phyloP scores from a whole-genome alignment of 108 stramenopile genomes.

The Parmales sp. region DNA sequence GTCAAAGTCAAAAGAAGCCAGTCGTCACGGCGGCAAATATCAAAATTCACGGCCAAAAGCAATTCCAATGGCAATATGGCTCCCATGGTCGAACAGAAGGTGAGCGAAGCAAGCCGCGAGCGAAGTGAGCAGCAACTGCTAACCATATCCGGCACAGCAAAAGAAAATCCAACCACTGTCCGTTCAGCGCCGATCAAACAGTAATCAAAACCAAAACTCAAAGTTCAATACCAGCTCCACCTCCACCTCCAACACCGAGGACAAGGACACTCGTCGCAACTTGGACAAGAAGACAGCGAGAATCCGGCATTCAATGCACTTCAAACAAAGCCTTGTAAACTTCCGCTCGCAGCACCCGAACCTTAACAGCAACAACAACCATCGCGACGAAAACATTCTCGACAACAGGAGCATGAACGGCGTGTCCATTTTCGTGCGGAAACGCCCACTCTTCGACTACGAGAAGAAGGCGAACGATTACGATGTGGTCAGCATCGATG shows the following conservation, averaged over 20 bases:
- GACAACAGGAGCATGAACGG: slow-evolving; percentile 28
- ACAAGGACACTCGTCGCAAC: slow-evolving; percentile 15
- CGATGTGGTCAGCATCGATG: slow-evolving; percentile 39
- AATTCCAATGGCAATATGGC: too few relatives aligned
- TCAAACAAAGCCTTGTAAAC: slow-evolving; percentile 25
- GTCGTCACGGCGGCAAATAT: too few relatives aligned
- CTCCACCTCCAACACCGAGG: neutral
- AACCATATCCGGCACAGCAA: too few relatives aligned
- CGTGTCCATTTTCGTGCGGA: slow-evolving; percentile 41
- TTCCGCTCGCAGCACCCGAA: slow-evolving; percentile 25
- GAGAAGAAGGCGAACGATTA: slow-evolving; percentile 41
- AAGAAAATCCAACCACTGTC: too few relatives aligned
- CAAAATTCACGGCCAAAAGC: too few relatives aligned
- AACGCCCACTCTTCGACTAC: slow-evolving; percentile 50
- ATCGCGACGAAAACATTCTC: slow-evolving; percentile 22
- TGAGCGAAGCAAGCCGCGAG: too few relatives aligned
- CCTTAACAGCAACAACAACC: slow-evolving; percentile 9
- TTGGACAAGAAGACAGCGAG: slow-evolving; percentile 45
- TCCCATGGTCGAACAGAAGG: too few relatives aligned
- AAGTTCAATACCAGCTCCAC: too few relatives aligned
- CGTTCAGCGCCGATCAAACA: too few relatives aligned
- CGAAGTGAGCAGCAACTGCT: too few relatives aligned
- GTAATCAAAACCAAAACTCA: too few relatives aligned
- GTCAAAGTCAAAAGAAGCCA: too few relatives aligned
- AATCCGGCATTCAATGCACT: slow-evolving; percentile 29